Base-by-base conservation (phyloP, 805 yeast species). In the Kazachstania africana region DNA sequence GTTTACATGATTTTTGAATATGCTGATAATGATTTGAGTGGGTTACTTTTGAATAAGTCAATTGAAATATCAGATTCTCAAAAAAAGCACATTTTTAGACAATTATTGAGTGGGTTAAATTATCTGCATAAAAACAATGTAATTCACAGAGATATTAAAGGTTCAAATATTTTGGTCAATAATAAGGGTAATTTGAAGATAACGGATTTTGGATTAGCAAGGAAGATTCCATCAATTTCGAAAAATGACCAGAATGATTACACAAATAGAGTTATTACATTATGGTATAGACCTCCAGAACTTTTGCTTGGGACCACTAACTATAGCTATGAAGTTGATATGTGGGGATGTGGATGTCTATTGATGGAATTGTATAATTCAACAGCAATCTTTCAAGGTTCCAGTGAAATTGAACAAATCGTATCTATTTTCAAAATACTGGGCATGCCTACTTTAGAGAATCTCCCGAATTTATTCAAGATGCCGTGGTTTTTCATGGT, bases 231-330 rank as follows among this genome's bases (percentile, higher is more conserved):
- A 61, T 59, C 3, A 6, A 23, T 4, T 13, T 21, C n/a, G 28
- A 32, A 15, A 12, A 16, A n/a, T n/a, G 64, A 66, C 6, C 70
- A 69, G 29, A 63, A 70, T 14, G 91, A 85, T 45, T 88, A 88
- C 56, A 88, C 98, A 2, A 91, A 91, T 53, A 62, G 98, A 34
- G 97, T 91, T 25, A 91, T 91, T 33, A 91, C 98, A 0, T 62
- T 91, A 24, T 91, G 98, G 98, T 88, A 91, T 54, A 69, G 98
- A 36, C 98, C 98, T 1, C 97, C 97, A 0, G 98, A 88, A 54
- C 65, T 91, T 20, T 60, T 91, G 24, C 57, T 91, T 36, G 98
- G 98, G 1, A 75, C 94, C 0, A 87, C 97, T 0, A 77, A 75
- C 36, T 91, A 91, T 56, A 91, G 87, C 0, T 60, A 84, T 25